Conservation (phyloP, 2,329 filamentous ascomycete species). For the Gnomoniopsis sp. region DNA sequence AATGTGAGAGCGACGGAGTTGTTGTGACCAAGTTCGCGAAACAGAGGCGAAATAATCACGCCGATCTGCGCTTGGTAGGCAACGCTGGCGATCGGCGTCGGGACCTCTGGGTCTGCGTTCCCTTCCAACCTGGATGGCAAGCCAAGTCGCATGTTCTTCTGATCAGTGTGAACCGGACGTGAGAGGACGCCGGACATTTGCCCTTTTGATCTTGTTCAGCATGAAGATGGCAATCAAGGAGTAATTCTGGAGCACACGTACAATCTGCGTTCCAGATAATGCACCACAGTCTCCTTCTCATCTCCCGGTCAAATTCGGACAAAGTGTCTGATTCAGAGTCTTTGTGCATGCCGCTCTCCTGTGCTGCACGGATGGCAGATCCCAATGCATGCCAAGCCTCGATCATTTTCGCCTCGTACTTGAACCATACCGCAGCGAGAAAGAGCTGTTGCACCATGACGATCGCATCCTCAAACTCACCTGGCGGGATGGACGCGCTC, state of each 20-base stretch:
- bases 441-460: slow-evolving; percentile 46
- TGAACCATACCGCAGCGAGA: slow-evolving; percentile 42
- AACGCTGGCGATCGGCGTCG: not conserved
- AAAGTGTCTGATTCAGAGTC: not conserved
- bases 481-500: slow-evolving; percentile 37
- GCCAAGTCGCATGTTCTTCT: not conserved
- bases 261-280: slow-evolving; percentile 5
- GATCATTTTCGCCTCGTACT: slow-evolving; percentile 43
- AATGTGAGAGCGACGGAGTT: not conserved
- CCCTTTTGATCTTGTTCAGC: not conserved
- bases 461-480: slow-evolving; percentile 34
- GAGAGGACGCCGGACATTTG: slow-evolving; percentile 3
- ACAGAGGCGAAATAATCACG: not conserved
- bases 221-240: not conserved
- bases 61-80: slow-evolving; percentile 3
- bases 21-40: not conserved
- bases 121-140: not conserved
- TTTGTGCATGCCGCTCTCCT: slow-evolving; percentile 38
- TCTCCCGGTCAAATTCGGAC: not conserved
- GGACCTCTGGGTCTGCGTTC: not conserved
- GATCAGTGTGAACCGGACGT: slow-evolving; percentile 1
- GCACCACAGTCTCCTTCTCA: slow-evolving; percentile 3
- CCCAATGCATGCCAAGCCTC: slow-evolving; percentile 46
- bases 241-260: not conserved
- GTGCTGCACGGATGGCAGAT: slow-evolving; percentile 41